These are phyloP conservation scores for Rhinocladiella similis DNA, from an alignment of 2,329 filamentous ascomycete genomes.

Conservation along the genomic window DNA sequence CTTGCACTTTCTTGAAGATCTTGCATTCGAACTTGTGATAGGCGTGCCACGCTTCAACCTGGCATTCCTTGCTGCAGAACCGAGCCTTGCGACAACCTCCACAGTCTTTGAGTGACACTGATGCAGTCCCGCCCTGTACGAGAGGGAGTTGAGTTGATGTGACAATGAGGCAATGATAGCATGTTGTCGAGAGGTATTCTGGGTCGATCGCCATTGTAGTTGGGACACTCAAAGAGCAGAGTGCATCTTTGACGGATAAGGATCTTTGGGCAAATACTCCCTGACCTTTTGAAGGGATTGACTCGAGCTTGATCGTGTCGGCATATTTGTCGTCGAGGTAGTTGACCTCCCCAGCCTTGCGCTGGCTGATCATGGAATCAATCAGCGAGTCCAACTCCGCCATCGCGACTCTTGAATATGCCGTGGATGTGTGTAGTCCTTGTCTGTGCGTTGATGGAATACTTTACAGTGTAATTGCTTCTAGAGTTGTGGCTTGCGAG, in stretches of 20 bases:
- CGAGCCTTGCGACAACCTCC: conserved; percentile 57
- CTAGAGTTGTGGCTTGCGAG: too few species aligned
- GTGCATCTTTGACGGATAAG: conserved; percentile 11
- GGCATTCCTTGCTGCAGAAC: conserved; percentile 64
- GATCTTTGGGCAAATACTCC: conserved; percentile 8
- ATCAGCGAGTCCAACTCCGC: conserved; percentile 4
- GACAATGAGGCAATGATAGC: conserved; percentile 18
- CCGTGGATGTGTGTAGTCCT: background rate
- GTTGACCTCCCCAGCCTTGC: conserved; percentile 6
- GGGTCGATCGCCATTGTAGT: conserved; percentile 16
- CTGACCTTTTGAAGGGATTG: conserved; percentile 11
- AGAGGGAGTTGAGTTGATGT: conserved; percentile 12
- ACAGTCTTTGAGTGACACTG: conserved; percentile 50
- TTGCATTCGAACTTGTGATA: conserved; percentile 62
- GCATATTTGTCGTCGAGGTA: conserved; percentile 9
- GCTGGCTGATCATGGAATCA: conserved; percentile 10
- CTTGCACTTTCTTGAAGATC: conserved; percentile 47
- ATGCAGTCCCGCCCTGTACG: conserved; percentile 23
- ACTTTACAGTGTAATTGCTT: too few species aligned
- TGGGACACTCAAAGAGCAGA: conserved; percentile 10
- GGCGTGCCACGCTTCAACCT: conserved; percentile 59
- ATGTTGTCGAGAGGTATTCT: conserved; percentile 11
- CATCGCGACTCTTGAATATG: background rate
- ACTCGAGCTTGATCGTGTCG: conserved; percentile 4
- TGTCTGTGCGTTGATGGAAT: too few species aligned